These are phyloP conservation scores for Drechslerella stenobrocha DNA, from an alignment of 2,329 filamentous ascomycete species.

Conservation along the genomic window DNA sequence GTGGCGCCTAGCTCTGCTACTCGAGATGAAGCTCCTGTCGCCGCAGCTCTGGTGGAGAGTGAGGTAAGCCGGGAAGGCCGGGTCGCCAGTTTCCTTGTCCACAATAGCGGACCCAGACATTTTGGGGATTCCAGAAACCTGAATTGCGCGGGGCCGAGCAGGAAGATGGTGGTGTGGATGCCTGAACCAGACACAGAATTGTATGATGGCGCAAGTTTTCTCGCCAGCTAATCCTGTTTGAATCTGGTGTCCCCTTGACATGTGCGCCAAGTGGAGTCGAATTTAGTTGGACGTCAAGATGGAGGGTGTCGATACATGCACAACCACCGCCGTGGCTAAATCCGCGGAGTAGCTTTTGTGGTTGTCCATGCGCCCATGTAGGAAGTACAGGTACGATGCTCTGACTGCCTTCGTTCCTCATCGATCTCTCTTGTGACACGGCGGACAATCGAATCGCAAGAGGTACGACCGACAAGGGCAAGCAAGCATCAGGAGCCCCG, in stretches of 20 bases:
- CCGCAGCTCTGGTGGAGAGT: background rate
- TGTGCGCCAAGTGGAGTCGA: background rate
- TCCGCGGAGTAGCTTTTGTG: too few species aligned
- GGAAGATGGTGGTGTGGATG: background rate
- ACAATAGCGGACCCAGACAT: background rate
- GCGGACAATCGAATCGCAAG: too few species aligned
- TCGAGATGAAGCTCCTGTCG: background rate
- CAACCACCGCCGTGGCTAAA: too few species aligned
- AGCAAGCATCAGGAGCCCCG: too few species aligned
- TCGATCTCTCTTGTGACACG: too few species aligned
- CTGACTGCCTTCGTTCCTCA: too few species aligned
- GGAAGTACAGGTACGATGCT: too few species aligned
- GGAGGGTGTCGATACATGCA: background rate
- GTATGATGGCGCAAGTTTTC: background rate
- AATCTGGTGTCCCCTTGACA: too few species aligned
- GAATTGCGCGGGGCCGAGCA: background rate
- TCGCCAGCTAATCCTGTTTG: background rate
- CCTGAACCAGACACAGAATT: background rate
- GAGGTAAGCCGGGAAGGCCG: background rate
- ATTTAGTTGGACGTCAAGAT: background rate
- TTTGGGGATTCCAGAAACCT: background rate
- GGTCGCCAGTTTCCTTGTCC: background rate
- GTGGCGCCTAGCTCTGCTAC: background rate
- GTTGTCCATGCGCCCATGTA: too few species aligned
- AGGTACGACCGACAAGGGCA: too few species aligned